Evolutionary conservation across 495 filamentous ascomycete genomes (phyloP), one percentile per base, ranked within the genome.

Genomic region (Aspergillus carlsbadensis): DNA sequence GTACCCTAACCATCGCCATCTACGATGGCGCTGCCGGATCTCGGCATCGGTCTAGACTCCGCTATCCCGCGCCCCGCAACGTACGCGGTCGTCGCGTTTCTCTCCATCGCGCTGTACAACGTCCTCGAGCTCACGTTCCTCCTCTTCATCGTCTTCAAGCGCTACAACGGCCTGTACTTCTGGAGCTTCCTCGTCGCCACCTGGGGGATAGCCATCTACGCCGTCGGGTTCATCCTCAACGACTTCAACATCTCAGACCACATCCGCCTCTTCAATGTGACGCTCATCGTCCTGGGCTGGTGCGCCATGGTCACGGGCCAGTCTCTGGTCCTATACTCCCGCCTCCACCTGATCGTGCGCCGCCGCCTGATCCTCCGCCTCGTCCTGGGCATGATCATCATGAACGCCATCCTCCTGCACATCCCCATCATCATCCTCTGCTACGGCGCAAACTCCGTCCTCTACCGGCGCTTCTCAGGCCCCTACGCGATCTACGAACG

Each of bases 261-360:
- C n/a, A 33, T 47, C 31, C 15, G 15, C 15, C 14, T 35, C 8
- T 17, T 47, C 26, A 5, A 5, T 15, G 45, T 49, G 1, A 36
- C 45, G 1, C 10, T 49, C 3, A 14, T 36, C 29, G 10, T 36
- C n/a, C 0, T 31, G n/a, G 45, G 45, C 31, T 49, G 45, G 45
- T 35, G 15, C 8, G 17, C 14, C 5, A 49, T 49, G 45, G 61
- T 59, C 6, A 46, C 57, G 0, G 58, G 56, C 22, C 65, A 71
- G n/a, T 61, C 65, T 2, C 64, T 64, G 13, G 73, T 70, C 44
- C 24, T 78, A 6, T 70, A 82, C 61, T 87, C 84, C 2, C 81
- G 86, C 6, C 78, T 89, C 0, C 82, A 87, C 62, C 66, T 87
- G 22, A 70, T 89, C 18, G 70, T 81, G 7, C 74, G 76, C 29